A percentile compares a stretch with the other conserved stretches of the same genome.
Evolutionary conservation across 108 stramenopile species (phyloP).

Genomic region (Mayamaea pseudoterrestris): DNA sequence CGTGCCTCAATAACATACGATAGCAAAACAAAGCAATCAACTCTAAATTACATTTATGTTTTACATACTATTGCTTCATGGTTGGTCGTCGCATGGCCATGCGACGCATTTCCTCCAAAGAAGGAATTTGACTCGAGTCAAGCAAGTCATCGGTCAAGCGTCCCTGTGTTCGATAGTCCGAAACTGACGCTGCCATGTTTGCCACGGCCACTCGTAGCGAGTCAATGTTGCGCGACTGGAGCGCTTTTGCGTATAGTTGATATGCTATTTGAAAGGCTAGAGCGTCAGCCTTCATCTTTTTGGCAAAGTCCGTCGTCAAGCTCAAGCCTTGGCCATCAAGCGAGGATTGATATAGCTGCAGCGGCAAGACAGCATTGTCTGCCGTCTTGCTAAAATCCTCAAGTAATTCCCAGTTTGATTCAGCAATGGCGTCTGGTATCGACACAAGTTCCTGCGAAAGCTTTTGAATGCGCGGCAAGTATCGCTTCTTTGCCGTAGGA

Average conservation of each 20-base stretch:
- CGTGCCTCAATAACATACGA: no score
- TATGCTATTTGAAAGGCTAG: constrained; percentile 53
- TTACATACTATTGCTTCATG: no score
- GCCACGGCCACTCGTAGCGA: constrained; percentile 43
- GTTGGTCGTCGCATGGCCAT: no score
- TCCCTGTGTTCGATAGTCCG: constrained; percentile 35
- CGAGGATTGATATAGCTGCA: constrained; percentile 68
- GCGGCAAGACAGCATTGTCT: constrained; percentile 72
- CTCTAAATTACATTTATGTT: no score
- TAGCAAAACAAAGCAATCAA: no score
- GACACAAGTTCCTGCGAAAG: constrained; percentile 55
- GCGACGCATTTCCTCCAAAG: constrained; percentile 76
- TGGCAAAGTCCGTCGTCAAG: constrained; percentile 61
- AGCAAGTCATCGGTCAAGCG: constrained; percentile 73
- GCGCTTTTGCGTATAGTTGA: constrained; percentile 41
- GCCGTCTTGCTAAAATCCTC: constrained; percentile 55
- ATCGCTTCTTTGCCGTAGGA: constrained; percentile 63
- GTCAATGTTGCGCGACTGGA: constrained; percentile 48
- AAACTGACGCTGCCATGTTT: constrained; percentile 43
- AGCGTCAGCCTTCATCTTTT: constrained; percentile 55
- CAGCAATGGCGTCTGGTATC: constrained; percentile 42
- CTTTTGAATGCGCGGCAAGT: constrained; percentile 76
- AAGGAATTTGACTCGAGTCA: constrained; percentile 77
- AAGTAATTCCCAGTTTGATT: constrained; percentile 52
- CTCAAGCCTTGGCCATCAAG: constrained; percentile 65